Conservation (phyloP, 768 basidiomycete species). For the Mycena olivaceomarginata region DNA sequence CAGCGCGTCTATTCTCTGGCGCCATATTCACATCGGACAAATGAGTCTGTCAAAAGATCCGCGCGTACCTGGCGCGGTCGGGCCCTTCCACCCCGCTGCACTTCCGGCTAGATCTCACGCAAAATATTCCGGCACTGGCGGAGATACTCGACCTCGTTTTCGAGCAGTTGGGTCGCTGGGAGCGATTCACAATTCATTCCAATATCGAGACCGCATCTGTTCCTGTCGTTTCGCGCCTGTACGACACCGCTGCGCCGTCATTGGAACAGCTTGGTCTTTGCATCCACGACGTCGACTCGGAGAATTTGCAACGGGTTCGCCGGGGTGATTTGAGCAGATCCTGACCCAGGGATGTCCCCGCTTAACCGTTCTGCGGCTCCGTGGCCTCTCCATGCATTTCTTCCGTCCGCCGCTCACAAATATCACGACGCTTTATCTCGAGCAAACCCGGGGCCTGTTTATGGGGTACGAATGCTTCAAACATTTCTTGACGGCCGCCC, state of each 20-base stretch:
- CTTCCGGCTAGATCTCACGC: constrained; percentile 30
- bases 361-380: constrained; percentile 63
- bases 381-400: constrained; percentile 64
- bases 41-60: constrained; percentile 28
- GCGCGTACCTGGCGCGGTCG: constrained; percentile 37
- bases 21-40: constrained; percentile 32
- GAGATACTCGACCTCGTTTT: constrained; percentile 55
- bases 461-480: constrained; percentile 58
- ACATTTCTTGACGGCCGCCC: constrained; percentile 50
- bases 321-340: constrained; percentile 46
- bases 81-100: constrained; percentile 21
- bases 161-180: constrained; percentile 59
- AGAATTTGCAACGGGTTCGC: constrained; percentile 40
- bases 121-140: constrained; percentile 8
- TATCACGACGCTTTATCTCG: constrained; percentile 66
- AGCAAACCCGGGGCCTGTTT: constrained; percentile 60
- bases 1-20: constrained; percentile 33
- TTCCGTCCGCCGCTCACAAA: constrained; percentile 59
- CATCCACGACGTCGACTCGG: constrained; percentile 54
- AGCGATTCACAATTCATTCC: constrained; percentile 56
- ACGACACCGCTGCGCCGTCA: constrained; percentile 51
- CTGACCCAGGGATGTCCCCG: constrained; percentile 53
- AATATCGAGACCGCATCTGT: constrained; percentile 48
- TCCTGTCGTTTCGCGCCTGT: constrained; percentile 55
- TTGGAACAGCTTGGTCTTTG: constrained; percentile 63